Evolutionary conservation across 2,329 filamentous ascomycete genomes (phyloP).

Genomic region (Cordyceps fumosorosea): DNA sequence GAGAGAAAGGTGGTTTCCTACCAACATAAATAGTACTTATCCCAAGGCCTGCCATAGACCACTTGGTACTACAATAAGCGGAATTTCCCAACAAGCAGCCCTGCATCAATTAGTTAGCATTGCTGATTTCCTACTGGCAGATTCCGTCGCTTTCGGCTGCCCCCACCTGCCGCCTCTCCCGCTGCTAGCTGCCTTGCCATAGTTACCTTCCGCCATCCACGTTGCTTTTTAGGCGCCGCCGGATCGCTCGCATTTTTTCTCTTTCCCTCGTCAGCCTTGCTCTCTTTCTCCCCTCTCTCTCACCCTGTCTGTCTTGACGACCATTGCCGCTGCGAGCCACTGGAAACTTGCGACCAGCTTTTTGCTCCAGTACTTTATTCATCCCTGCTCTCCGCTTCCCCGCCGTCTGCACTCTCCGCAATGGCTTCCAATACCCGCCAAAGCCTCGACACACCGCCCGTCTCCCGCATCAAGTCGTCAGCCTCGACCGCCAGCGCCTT

Average conservation of each 20-base stretch:
- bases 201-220: neutral
- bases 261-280: neutral
- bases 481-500: conserved; percentile 29
- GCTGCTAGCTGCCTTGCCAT: neutral
- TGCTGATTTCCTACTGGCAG: neutral
- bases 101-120: neutral
- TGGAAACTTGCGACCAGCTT: neutral
- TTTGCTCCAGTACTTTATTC: neutral
- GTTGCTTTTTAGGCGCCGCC: neutral
- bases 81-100: neutral
- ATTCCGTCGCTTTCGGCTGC: neutral
- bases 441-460: conserved; percentile 5
- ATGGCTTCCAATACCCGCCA: conserved; percentile 4
- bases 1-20: too few relatives aligned
- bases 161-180: neutral
- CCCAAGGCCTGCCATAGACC: too few relatives aligned
- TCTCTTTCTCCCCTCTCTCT: neutral
- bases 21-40: neutral
- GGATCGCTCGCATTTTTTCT: conserved; percentile 1
- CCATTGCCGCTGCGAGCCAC: neutral
- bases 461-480: conserved; percentile 15
- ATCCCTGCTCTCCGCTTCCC: neutral
- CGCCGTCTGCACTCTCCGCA: neutral
- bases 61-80: neutral
- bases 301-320: neutral